phyloP scores from a whole-genome alignment of 495 filamentous ascomycete genomes.

The Articulospora tetracladia region DNA sequence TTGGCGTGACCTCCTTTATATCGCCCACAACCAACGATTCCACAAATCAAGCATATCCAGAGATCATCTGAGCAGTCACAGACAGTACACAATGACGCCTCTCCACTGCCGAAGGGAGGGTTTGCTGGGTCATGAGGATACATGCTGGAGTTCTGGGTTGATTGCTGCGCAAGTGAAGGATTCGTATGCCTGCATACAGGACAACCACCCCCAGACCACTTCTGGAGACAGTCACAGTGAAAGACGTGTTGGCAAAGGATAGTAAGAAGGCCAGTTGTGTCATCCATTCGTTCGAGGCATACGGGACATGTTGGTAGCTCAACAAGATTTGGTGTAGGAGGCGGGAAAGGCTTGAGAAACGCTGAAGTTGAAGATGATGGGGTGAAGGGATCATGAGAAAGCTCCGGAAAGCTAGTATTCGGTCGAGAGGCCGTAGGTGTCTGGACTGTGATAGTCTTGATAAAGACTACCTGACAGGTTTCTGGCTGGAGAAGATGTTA shows the following conservation, averaged over 20 bases:
- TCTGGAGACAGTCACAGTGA: constrained; percentile 93
- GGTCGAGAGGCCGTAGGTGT: constrained; percentile 34
- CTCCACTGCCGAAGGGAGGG: constrained; percentile 42
- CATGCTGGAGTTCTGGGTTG: constrained; percentile 18
- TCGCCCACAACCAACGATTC: constrained; percentile 86
- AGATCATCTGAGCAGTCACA: constrained; percentile 78
- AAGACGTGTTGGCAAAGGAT: constrained; percentile 98
- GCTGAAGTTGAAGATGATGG: constrained; percentile 45
- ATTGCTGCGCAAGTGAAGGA: constrained; percentile 20
- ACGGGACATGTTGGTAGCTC: constrained; percentile 96
- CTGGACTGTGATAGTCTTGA: constrained; percentile 78
- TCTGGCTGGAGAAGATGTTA: constrained; percentile 60
- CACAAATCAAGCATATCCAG: constrained; percentile 94
- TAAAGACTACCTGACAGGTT: constrained; percentile 92
- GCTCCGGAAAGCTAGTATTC: constrained; percentile 51
- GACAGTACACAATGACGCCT: constrained; percentile 52
- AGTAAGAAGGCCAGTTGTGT: constrained; percentile 89
- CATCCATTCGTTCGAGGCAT: constrained; percentile 97
- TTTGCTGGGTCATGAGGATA: constrained; percentile 28
- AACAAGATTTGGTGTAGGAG: constrained; percentile 83
- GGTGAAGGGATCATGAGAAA: constrained; percentile 63
- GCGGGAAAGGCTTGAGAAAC: constrained; percentile 78
- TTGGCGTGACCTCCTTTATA: constrained; percentile 95
- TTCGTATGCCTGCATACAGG: constrained; percentile 71
- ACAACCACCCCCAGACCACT: constrained; percentile 92